These are phyloP conservation scores for Pichia cabralensis DNA, from an alignment of 805 yeast species.

Conservation along the genomic window DNA sequence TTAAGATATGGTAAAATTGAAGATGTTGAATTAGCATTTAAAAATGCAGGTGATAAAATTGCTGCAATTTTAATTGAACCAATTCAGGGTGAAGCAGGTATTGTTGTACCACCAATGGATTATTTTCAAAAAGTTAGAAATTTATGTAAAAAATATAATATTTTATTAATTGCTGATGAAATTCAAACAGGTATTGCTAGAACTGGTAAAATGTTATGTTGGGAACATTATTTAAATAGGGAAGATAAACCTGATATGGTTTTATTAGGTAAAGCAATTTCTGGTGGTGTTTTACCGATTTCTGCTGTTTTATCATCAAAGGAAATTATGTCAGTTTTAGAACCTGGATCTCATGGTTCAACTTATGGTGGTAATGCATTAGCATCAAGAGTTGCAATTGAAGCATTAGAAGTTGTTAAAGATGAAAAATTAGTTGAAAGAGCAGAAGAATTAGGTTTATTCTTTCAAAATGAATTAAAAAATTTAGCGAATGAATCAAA, in stretches of 20 bases:
- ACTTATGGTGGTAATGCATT: constrained; percentile 97
- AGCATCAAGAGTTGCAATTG: constrained; percentile 86
- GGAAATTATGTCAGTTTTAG: constrained; percentile 80
- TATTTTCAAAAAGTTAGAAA: constrained; percentile 65
- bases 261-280: constrained; percentile 85
- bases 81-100: constrained; percentile 98
- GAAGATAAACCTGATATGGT: constrained; percentile 82
- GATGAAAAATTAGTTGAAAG: constrained; percentile 82
- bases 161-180: constrained; percentile 88
- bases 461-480: constrained; percentile 49
- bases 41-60: constrained; percentile 74
- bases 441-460: constrained; percentile 60
- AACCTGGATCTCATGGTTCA: constrained; percentile 96
- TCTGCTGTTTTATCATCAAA: constrained; percentile 85
- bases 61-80: constrained; percentile 93
- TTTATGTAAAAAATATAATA: constrained; percentile 75
- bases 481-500: constrained; percentile 38
- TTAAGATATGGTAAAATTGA: constrained; percentile 78
- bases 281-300: constrained; percentile 92
- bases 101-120: constrained; percentile 82
- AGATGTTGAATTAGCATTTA: constrained; percentile 76
- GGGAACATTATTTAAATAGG: constrained; percentile 48
- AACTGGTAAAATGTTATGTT: constrained; percentile 89
- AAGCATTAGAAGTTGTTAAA: constrained; percentile 81
- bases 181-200: constrained; percentile 97